Conservation (phyloP, 2,329 filamentous ascomycete genomes). For the Epichloe bromicola region DNA sequence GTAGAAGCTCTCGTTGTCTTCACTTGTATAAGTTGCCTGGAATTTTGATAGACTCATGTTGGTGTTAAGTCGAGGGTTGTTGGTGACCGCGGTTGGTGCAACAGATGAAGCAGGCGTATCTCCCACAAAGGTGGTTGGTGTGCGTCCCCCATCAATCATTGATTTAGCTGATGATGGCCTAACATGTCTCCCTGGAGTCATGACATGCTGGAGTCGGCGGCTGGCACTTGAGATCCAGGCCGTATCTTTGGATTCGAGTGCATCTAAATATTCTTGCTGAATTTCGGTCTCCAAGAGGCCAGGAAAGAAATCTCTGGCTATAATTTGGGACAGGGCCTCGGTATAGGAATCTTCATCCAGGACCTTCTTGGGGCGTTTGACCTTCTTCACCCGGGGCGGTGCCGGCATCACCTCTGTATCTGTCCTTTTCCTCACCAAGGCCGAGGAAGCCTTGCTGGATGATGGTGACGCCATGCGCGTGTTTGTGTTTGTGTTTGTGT, state of each 20-base stretch:
- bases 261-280: constrained; percentile 85
- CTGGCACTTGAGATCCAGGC: constrained; percentile 79
- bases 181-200: constrained; percentile 56
- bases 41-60: constrained; percentile 75
- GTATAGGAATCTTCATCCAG: constrained; percentile 93
- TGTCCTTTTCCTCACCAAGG: constrained; percentile 56
- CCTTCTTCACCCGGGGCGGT: constrained; percentile 71
- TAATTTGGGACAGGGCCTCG: constrained; percentile 80
- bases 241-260: constrained; percentile 71
- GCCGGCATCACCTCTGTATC: constrained; percentile 71
- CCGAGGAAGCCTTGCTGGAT: constrained; percentile 13
- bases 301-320: constrained; percentile 92
- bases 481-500: background rate
- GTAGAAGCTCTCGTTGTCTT: constrained; percentile 97
- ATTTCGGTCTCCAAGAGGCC: constrained; percentile 75
- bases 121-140: constrained; percentile 53
- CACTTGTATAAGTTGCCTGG: constrained; percentile 87
- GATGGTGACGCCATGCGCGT: background rate
- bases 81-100: constrained; percentile 22
- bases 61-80: constrained; percentile 47
- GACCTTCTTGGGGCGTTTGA: constrained; percentile 78
- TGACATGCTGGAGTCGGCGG: constrained; percentile 57
- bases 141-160: constrained; percentile 29
- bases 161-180: constrained; percentile 13
- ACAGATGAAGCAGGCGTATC: constrained; percentile 57